A percentile compares a stretch with the other conserved stretches of the same genome.
Evolutionary conservation across 306 rosid species (phyloP).

Genomic region (Spatholobus suberectus): DNA sequence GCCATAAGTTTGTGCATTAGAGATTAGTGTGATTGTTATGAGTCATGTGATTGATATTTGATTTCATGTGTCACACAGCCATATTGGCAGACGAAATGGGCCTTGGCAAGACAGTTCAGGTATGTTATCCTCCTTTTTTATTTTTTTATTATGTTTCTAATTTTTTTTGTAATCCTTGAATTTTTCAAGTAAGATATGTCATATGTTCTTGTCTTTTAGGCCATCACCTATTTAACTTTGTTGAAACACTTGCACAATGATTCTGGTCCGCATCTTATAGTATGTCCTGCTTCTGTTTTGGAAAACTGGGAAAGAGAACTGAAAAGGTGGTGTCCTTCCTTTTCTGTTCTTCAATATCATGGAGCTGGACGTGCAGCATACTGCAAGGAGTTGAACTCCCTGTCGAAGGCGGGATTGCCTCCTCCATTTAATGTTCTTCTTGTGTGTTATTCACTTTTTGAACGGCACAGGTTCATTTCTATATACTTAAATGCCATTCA

Average conservation of each 20-base stretch:
- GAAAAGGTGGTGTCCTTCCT: conserved; percentile 88
- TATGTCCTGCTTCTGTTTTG: conserved; percentile 98
- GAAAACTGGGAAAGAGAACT: conserved; percentile 99
- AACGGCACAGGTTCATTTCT: conserved; percentile 86
- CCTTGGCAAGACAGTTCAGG: conserved; percentile 97
- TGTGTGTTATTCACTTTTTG: conserved; percentile 96
- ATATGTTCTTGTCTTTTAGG: conserved; percentile 61
- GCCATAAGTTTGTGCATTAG: conserved; percentile 2
- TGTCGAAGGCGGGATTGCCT: conserved; percentile 84
- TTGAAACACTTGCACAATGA: conserved; percentile 81
- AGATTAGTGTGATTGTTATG: conserved; percentile 23
- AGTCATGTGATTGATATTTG: conserved; percentile 27
- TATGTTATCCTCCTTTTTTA: conserved; percentile 38
- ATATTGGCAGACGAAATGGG: conserved; percentile 99
- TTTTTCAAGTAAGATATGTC: conserved; percentile 38
- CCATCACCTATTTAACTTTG: conserved; percentile 83
- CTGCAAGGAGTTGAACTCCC: conserved; percentile 78
- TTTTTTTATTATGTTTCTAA: conserved; percentile 7
- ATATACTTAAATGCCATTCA: background rate
- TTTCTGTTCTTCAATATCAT: conserved; percentile 88
- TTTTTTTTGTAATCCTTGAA: conserved; percentile 19
- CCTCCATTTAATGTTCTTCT: conserved; percentile 96
- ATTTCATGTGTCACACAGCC: conserved; percentile 64
- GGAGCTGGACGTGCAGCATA: conserved; percentile 80
- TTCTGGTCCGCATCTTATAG: conserved; percentile 97